Evolutionary conservation across 208 protist genomes (phyloP).

Genomic region (Trypanosoma boissoni): DNA sequence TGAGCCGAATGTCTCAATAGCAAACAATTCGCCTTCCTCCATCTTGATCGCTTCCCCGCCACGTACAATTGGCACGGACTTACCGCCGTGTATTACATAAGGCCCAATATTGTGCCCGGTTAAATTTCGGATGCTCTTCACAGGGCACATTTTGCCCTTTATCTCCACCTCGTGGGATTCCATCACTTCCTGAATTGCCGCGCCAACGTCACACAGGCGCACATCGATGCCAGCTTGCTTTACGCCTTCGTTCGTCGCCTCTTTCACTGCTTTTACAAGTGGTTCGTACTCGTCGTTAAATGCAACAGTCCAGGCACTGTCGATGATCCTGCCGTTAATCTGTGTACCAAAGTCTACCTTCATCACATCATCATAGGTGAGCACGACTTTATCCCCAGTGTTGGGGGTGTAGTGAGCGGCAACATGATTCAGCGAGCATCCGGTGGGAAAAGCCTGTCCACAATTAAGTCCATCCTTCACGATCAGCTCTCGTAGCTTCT

Average conservation of each 20-base stretch:
- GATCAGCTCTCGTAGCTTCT: conserved; percentile 80
- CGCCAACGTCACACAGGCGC: conserved; percentile 94
- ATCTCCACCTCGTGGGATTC: conserved; percentile 96
- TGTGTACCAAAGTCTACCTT: conserved; percentile 99
- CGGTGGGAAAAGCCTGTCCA: conserved; percentile 92
- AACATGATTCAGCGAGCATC: conserved; percentile 95
- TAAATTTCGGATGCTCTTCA: conserved; percentile 98
- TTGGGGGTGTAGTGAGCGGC: conserved; percentile 99
- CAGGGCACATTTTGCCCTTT: conserved; percentile 91
- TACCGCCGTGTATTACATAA: conserved; percentile 99
- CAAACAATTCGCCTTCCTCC: conserved; percentile 98
- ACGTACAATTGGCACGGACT: conserved; percentile 98
- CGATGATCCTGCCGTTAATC: conserved; percentile 97
- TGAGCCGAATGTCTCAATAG: conserved; percentile 99
- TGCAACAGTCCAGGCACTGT: conserved; percentile 97
- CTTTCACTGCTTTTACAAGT: conserved; percentile 93
- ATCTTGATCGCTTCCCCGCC: conserved; percentile 93
- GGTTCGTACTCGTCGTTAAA: conserved; percentile 97
- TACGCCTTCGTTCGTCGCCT: conserved; percentile 98
- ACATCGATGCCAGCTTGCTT: conserved; percentile 96
- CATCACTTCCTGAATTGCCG: conserved; percentile 98
- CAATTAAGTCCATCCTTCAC: conserved; percentile 85
- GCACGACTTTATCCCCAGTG: conserved; percentile 93
- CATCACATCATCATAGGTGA: conserved; percentile 96
- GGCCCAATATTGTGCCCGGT: conserved; percentile 97